phyloP scores from a whole-genome alignment of 164 flowering plant species.

The Malania oleifera region DNA sequence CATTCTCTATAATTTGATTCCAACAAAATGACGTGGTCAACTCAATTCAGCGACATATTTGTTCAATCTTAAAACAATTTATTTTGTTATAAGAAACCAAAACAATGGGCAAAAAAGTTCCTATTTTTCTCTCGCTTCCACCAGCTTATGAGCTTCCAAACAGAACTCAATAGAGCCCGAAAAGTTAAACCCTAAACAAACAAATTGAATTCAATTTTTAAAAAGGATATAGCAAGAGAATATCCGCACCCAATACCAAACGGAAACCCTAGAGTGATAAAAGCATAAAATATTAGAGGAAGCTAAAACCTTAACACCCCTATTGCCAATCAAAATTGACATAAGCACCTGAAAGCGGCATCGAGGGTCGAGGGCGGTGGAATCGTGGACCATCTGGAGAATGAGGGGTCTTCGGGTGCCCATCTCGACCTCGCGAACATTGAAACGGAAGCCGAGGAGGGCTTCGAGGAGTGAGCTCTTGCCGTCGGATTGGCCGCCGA shows the following conservation, averaged over 20 bases:
- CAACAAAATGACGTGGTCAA: no score
- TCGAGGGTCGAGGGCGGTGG: slow-evolving; percentile 78
- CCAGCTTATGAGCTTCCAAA: not conserved
- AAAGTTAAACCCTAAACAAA: slow-evolving; percentile 2
- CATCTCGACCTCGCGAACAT: slow-evolving; percentile 97
- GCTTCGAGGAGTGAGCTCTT: slow-evolving; percentile 98
- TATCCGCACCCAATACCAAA: no score
- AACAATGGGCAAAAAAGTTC: no score
- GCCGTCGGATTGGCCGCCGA: slow-evolving; percentile 98
- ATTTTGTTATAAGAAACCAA: no score
- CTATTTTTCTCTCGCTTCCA: not conserved
- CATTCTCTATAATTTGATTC: no score
- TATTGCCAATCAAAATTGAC: not conserved
- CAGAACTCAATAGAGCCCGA: not conserved
- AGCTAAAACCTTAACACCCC: no score
- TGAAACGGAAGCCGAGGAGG: slow-evolving; percentile 89
- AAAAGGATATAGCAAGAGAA: no score
- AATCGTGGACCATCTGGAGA: slow-evolving; percentile 93
- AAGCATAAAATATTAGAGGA: not conserved
- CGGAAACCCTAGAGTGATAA: not conserved
- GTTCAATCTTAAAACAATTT: no score
- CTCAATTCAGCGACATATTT: no score
- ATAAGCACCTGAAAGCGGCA: slow-evolving; percentile 81
- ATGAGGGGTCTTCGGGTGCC: slow-evolving; percentile 94
- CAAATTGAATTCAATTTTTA: no score